Evolutionary conservation across 1,139 yeast genomes (phyloP), one percentile per base, ranked within the genome.

Genomic region (Hyphopichia wangnamkhiaoensis): DNA sequence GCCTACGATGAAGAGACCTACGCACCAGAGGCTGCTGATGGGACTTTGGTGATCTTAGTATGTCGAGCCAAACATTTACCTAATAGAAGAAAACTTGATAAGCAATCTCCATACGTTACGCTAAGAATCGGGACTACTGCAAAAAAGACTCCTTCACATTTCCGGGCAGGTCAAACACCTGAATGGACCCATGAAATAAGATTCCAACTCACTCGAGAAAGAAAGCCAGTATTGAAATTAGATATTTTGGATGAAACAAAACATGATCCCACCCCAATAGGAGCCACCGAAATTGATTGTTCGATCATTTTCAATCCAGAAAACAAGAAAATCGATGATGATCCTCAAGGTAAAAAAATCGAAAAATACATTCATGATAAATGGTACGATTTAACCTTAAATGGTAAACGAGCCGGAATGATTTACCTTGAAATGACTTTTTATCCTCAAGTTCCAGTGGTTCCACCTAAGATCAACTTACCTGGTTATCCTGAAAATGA

Each of bases 91-190:
- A 86, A 83, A 42, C 67, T 89, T 28, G 96, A 93, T 50, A 90
- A 90, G 53, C 97, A 90, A 61, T 84, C 88, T 45, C 97, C 96
- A 0, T 89, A 86, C 61, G 84, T 88, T 37, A 80, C 91, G 10
- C 74, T 87, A 13, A 68, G 97, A 42, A 71, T 90, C 3, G 95
- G 91, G n/a, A 85, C 87, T 40, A 77, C 77, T 44, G 93, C 94
- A 17, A 78, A 84, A 48, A 79, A 85, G 48, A 87, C 96, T 0
- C 81, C 80, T 20, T 71, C 87, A 0, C 80, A 84, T 43, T 76
- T 78, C 47, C 65, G 97, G 48, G 97, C 95, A 1, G 97, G 97
- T 1, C 97, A 90, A 58, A 84, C 88, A 2, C 97, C 97, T 0
- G 79, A 74, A 33, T 90, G 96, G 88, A 84, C 87, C 45, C 84